Evolutionary conservation across 305 asterid genomes (phyloP).

Genomic region (Solanum hybrid): DNA sequence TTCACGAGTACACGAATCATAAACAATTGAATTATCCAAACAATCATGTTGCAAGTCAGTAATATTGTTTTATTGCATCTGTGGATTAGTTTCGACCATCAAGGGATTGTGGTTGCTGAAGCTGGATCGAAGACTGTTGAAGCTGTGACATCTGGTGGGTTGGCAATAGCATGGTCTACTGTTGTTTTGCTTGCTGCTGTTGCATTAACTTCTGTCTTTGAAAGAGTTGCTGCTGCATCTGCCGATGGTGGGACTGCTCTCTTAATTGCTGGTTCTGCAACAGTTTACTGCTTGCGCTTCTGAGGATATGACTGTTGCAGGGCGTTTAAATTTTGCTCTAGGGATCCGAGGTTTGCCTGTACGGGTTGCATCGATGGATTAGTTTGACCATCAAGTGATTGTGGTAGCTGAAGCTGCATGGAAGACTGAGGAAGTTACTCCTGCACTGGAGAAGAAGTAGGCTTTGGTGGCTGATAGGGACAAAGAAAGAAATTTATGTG

Average conservation of each 20-base stretch:
- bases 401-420: not conserved
- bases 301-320: slow-evolving; percentile 64
- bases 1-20: not conserved
- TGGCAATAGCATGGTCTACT: slow-evolving; percentile 32
- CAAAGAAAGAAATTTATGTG: slow-evolving; percentile 57
- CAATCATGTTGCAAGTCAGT: slow-evolving; percentile 45
- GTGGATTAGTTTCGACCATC: not conserved
- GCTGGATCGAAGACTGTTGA: slow-evolving; percentile 34
- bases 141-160: not conserved
- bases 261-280: slow-evolving; percentile 54
- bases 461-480: slow-evolving; percentile 54
- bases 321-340: slow-evolving; percentile 47
- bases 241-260: slow-evolving; percentile 64
- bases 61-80: slow-evolving; percentile 9
- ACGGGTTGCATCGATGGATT: slow-evolving; percentile 7
- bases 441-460: slow-evolving; percentile 49
- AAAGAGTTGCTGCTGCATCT: slow-evolving; percentile 46
- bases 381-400: not conserved
- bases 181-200: slow-evolving; percentile 46
- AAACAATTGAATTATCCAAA: not conserved
- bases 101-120: slow-evolving; percentile 3
- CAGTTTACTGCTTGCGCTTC: slow-evolving; percentile 58
- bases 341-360: slow-evolving; percentile 44
- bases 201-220: slow-evolving; percentile 45
- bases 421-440: slow-evolving; percentile 64